phyloP scores from a whole-genome alignment of 179 eudicot genomes.

The Amaranthus tricolor region DNA sequence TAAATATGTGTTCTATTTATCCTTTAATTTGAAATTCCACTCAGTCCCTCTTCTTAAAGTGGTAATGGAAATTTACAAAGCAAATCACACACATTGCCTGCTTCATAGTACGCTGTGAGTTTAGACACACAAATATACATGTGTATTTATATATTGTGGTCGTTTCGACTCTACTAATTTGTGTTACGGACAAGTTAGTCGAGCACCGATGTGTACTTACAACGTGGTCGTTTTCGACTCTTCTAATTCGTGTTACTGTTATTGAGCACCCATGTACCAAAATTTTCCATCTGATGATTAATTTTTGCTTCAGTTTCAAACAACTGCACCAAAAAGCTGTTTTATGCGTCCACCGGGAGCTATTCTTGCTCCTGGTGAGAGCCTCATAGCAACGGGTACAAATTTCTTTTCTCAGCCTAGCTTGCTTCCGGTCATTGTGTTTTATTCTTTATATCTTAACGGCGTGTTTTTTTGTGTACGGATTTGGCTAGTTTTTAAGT shows the following conservation, averaged over 20 bases:
- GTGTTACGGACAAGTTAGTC: background rate
- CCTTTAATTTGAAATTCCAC: too few relatives aligned
- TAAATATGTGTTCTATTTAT: too few relatives aligned
- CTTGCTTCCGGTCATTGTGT: background rate
- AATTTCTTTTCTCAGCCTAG: background rate
- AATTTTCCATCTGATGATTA: background rate
- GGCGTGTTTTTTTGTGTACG: slow-evolving; percentile 3
- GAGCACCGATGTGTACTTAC: background rate
- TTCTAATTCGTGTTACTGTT: background rate
- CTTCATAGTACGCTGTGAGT: too few relatives aligned
- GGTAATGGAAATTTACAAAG: too few relatives aligned
- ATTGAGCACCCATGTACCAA: background rate
- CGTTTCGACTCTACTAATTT: too few relatives aligned
- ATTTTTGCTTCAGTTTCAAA: slow-evolving; percentile 65
- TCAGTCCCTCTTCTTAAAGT: too few relatives aligned
- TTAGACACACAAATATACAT: too few relatives aligned
- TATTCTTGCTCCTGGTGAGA: slow-evolving; percentile 81
- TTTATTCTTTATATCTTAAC: background rate
- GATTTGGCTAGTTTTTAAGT: slow-evolving; percentile 69
- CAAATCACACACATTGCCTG: too few relatives aligned
- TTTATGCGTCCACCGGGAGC: slow-evolving; percentile 94
- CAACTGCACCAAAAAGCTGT: slow-evolving; percentile 91
- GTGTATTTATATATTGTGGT: too few relatives aligned
- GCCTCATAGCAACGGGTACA: slow-evolving; percentile 82
- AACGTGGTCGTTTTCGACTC: background rate